A percentile compares a stretch with the other conserved stretches of the same genome.
phyloP scores from a whole-genome alignment of 2,329 filamentous ascomycete species.

The Elsinoe perseae region DNA sequence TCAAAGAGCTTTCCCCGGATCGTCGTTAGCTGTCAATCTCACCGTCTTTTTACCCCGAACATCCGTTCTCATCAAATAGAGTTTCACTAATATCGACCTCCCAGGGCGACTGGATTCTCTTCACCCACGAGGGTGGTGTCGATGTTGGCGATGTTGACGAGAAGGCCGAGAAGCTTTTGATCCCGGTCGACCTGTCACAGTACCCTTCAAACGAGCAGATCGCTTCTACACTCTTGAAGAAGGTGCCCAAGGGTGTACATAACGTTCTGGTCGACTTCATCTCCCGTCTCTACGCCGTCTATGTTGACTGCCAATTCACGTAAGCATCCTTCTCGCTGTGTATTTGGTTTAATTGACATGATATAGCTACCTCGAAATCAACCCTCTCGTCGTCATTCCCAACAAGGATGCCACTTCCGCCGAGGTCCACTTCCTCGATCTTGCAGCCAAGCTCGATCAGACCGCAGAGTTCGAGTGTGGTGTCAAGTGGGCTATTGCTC shows the following conservation, averaged over 20 bases:
- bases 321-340: slow-evolving; percentile 22
- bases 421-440: slow-evolving; percentile 93
- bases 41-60: slow-evolving; percentile 9
- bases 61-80: slow-evolving; percentile 4
- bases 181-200: slow-evolving; percentile 88
- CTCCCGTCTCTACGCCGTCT: slow-evolving; percentile 93
- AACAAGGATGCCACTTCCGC: slow-evolving; percentile 88
- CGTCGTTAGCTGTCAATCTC: slow-evolving; percentile 10
- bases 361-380: slow-evolving; percentile 89
- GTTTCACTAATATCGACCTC: slow-evolving; percentile 16
- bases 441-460: slow-evolving; percentile 97
- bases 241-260: slow-evolving; percentile 91
- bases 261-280: slow-evolving; percentile 99
- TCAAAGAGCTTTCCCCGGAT: slow-evolving; percentile 6
- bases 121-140: slow-evolving; percentile 98
- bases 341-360: not conserved
- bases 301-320: slow-evolving; percentile 99
- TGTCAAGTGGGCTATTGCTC: slow-evolving; percentile 96
- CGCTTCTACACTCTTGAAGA: slow-evolving; percentile 73
- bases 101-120: slow-evolving; percentile 98
- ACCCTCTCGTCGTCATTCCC: slow-evolving; percentile 95
- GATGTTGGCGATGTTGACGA: slow-evolving; percentile 98
- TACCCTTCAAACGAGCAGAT: slow-evolving; percentile 97
- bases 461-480: slow-evolving; percentile 99
- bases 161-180: slow-evolving; percentile 97